Evolutionary conservation across 306 rosid species (phyloP).

Genomic region (Lablab purpureus): DNA sequence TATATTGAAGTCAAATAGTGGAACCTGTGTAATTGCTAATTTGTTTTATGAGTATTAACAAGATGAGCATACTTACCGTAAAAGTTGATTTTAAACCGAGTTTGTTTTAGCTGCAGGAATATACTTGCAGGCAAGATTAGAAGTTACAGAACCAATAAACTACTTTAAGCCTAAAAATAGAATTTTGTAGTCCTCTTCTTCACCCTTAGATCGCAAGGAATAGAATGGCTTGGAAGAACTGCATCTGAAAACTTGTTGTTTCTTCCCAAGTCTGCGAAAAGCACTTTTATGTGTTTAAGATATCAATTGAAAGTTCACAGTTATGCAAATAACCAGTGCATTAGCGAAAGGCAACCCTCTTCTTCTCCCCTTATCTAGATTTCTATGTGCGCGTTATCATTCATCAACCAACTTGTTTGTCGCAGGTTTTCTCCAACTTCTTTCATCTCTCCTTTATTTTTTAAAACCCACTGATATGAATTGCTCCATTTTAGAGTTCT

Average conservation of each 20-base stretch:
- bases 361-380: constrained; percentile 38
- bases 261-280: too few species aligned
- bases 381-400: constrained; percentile 41
- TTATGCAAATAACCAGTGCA: constrained; percentile 43
- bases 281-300: background rate
- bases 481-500: background rate
- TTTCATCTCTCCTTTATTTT: background rate
- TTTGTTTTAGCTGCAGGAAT: background rate
- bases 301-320: background rate
- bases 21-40: background rate
- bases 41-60: background rate
- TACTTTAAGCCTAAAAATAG: background rate
- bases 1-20: background rate
- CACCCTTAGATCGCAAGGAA: background rate
- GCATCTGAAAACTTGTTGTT: background rate
- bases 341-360: constrained; percentile 35
- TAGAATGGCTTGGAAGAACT: background rate
- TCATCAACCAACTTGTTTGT: constrained; percentile 60
- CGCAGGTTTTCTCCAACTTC: constrained; percentile 51
- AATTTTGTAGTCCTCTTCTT: background rate
- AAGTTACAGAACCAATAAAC: background rate
- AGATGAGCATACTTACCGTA: background rate
- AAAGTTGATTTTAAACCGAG: background rate
- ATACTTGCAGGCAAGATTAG: background rate
- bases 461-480: background rate